Conservation (phyloP, 352 stramenopile genomes). For the Phytophthora pisi region DNA sequence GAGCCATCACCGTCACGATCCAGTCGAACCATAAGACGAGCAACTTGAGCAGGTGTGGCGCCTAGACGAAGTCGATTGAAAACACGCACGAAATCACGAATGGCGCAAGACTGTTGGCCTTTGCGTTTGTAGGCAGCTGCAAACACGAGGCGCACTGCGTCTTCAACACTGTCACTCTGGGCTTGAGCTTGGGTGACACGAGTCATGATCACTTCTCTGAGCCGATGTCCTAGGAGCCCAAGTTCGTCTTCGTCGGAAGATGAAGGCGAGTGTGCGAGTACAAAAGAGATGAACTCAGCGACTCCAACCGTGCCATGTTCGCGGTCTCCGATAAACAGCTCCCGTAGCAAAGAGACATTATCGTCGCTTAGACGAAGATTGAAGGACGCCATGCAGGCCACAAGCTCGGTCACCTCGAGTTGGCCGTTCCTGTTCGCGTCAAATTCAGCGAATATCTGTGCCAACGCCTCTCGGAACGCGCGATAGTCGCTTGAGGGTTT, state of each 20-base stretch:
- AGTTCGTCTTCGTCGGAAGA: conserved; percentile 43
- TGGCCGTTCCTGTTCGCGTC: conserved; percentile 60
- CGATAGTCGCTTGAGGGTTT: conserved; percentile 44
- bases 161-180: conserved; percentile 47
- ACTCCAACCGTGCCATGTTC: conserved; percentile 55
- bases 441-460: conserved; percentile 58
- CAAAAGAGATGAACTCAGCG: conserved; percentile 78
- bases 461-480: conserved; percentile 60
- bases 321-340: conserved; percentile 52
- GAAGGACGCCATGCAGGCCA: conserved; percentile 56
- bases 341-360: conserved; percentile 53
- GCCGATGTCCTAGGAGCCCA: conserved; percentile 50
- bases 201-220: conserved; percentile 55
- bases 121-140: conserved; percentile 41
- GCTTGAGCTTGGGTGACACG: conserved; percentile 41
- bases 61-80: conserved; percentile 49
- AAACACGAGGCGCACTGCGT: conserved; percentile 66
- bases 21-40: conserved; percentile 55
- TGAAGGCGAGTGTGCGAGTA: conserved; percentile 41
- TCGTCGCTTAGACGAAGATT: conserved; percentile 46
- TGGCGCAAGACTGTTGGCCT: conserved; percentile 31
- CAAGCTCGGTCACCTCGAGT: conserved; percentile 59
- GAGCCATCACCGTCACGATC: conserved; percentile 57
- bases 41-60: conserved; percentile 52
- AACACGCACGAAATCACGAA: conserved; percentile 44